Base-by-base conservation (phyloP, 768 basidiomycete species). In the Amanita fuliginea region DNA sequence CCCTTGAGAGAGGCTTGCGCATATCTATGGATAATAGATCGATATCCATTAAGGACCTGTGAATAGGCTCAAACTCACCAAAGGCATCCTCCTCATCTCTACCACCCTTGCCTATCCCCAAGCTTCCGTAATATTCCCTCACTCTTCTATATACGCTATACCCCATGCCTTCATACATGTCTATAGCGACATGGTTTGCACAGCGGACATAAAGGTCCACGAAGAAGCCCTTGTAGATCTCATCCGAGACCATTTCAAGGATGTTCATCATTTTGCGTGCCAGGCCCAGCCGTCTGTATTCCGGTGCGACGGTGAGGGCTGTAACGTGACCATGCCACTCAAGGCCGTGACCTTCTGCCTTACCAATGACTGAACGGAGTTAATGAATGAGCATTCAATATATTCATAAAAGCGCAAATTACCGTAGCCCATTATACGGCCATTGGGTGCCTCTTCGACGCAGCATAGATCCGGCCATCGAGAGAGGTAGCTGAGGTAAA, bases 251-350 rank as follows among this genome's bases (percentile, higher is more conserved):
- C 56, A 76, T 72, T 64, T 98, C 95, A 40, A 99, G 83, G 42
- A 87, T 72, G 54, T 71, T 62, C 80, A 95, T 90, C 78, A 98
- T 84, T 62, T 78, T 81, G 56, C 81, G 78, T 0, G 91, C 95
- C 40, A 98, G 81, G 1, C 81, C 80, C 2, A 97, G 76, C 2
- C 88, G 83, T 36, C 96, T 86, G 65, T 90, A 96, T 58, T 89
- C 83, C 10, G 96, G 96, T 0, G 93, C 87, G 48, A 99, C 92
- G 4, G 93, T 91, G 44, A 99, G 71, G 0, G 94, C 94, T 0
- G 95, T 97, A 58, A 98, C 83, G 60, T 98, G 96, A 0, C 92
- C 95, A 59, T 93, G 91, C 81, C 86, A 91, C 58, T 94, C 92
- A 1, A 65, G 51, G 0, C 72, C 70, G 4, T 64, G 54, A 2